A percentile compares a stretch with the other conserved stretches of the same genome.
These are phyloP conservation scores for Ustilago esculenta DNA, from an alignment of 1,284 basidiomycete species.

Conservation along the genomic window DNA sequence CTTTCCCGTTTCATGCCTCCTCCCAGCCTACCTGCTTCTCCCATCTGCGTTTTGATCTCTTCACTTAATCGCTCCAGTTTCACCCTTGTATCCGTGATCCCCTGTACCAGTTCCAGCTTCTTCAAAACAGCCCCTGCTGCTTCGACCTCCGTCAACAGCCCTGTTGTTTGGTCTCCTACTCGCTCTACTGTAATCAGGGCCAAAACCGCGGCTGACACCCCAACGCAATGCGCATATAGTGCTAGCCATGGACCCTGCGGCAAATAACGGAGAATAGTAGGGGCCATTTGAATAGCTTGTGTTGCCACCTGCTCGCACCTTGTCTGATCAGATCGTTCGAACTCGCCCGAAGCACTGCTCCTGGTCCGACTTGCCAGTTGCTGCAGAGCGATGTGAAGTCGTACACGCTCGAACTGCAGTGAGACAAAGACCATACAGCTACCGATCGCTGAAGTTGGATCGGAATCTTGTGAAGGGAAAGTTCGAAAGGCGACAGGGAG, in stretches of 20 bases:
- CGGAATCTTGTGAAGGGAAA: not conserved
- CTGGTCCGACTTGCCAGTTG: not conserved
- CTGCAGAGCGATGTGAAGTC: slow-evolving; percentile 5
- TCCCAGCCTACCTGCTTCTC: not conserved
- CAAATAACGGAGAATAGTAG: not conserved
- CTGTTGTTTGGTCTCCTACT: not conserved
- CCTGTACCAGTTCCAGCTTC: not conserved
- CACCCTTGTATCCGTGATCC: not conserved
- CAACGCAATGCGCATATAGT: slow-evolving; percentile 2
- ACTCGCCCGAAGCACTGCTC: not conserved
- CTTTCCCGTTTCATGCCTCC: not conserved
- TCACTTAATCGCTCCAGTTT: not conserved
- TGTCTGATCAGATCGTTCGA: not conserved
- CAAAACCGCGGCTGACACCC: slow-evolving; percentile 6
- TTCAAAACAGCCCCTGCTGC: not conserved
- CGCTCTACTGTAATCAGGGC: not conserved
- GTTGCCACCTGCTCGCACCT: not conserved
- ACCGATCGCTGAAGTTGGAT: not conserved
- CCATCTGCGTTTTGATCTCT: not conserved
- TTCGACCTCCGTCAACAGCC: slow-evolving; percentile 2
- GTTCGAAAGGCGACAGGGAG: slow-evolving; percentile 2
- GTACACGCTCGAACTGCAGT: slow-evolving; percentile 6
- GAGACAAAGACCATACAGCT: slow-evolving; percentile 10
- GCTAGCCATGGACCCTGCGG: slow-evolving; percentile 7
- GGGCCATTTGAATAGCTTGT: not conserved